Conservation (phyloP, 2,329 filamentous ascomycete species). For the Talaromyces sp. region DNA sequence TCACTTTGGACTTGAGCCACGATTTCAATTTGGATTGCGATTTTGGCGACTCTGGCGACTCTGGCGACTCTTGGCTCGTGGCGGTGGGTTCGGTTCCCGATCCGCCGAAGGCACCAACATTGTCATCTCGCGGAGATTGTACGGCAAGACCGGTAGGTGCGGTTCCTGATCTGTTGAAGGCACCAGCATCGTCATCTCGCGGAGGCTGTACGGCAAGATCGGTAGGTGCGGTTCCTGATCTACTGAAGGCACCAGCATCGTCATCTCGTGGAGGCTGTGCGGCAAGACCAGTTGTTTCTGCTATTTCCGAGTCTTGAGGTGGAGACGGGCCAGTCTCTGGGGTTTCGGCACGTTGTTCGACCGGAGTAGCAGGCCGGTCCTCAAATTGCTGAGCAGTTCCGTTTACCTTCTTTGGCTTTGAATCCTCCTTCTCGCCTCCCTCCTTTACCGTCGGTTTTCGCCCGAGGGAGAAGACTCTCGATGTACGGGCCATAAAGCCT, state of each 20-base stretch:
- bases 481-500: constrained; percentile 4
- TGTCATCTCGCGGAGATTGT: constrained; percentile 4
- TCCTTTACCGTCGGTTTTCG: neutral
- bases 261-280: constrained; percentile 5
- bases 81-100: constrained; percentile 6
- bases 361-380: neutral
- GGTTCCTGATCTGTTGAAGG: constrained; percentile 9
- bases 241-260: constrained; percentile 7
- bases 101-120: constrained; percentile 5
- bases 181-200: constrained; percentile 3
- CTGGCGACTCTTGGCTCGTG: constrained; percentile 15
- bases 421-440: neutral
- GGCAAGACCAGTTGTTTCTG: neutral
- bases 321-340: neutral
- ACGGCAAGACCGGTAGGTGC: neutral
- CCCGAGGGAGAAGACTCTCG: neutral
- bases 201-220: neutral
- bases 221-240: neutral
- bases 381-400: neutral
- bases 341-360: neutral
- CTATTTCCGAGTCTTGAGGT: neutral
- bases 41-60: constrained; percentile 21
- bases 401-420: neutral
- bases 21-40: constrained; percentile 30
- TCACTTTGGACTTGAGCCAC: constrained; percentile 30